A percentile compares a stretch with the other conserved stretches of the same genome.
phyloP scores from a whole-genome alignment of 192 early-diverging fungal genomes.

The Backusella macrospora region DNA sequence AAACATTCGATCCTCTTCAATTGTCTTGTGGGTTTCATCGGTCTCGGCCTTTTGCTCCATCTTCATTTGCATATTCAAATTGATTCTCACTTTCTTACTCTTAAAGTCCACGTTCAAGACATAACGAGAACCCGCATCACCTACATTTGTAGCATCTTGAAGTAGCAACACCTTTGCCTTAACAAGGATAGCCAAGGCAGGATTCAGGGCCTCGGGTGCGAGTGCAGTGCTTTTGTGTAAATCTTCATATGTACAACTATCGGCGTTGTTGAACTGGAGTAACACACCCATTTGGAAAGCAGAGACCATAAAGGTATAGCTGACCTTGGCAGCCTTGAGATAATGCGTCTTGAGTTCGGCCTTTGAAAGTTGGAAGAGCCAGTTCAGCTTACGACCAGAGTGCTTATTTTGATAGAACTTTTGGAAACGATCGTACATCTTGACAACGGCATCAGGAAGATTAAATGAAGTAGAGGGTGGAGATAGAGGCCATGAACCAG shows the following conservation, averaged over 20 bases:
- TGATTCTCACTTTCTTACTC: conserved; percentile 87
- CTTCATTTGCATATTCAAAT: conserved; percentile 84
- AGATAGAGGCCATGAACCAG: conserved; percentile 88
- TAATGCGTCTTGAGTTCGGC: conserved; percentile 94
- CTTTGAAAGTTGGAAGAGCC: conserved; percentile 90
- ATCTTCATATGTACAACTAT: conserved; percentile 79
- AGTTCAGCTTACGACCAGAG: conserved; percentile 88
- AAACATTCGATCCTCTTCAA: conserved; percentile 90
- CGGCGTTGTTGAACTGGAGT: conserved; percentile 83
- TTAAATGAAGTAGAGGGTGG: conserved; percentile 77
- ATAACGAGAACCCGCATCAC: conserved; percentile 61
- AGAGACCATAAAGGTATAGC: conserved; percentile 78
- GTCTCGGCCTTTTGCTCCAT: conserved; percentile 89
- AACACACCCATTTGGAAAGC: conserved; percentile 95
- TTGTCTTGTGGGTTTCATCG: conserved; percentile 89
- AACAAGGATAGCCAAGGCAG: conserved; percentile 74
- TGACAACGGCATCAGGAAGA: conserved; percentile 86
- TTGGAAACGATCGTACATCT: conserved; percentile 84
- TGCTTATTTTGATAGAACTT: conserved; percentile 89
- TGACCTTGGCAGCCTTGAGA: conserved; percentile 71
- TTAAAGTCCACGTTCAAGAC: conserved; percentile 81
- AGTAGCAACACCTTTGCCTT: conserved; percentile 82
- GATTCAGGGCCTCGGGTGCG: conserved; percentile 62
- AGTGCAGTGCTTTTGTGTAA: conserved; percentile 76
- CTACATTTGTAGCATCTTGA: conserved; percentile 52